phyloP scores from a whole-genome alignment of 768 basidiomycete species.

The Nidularia sp. region DNA sequence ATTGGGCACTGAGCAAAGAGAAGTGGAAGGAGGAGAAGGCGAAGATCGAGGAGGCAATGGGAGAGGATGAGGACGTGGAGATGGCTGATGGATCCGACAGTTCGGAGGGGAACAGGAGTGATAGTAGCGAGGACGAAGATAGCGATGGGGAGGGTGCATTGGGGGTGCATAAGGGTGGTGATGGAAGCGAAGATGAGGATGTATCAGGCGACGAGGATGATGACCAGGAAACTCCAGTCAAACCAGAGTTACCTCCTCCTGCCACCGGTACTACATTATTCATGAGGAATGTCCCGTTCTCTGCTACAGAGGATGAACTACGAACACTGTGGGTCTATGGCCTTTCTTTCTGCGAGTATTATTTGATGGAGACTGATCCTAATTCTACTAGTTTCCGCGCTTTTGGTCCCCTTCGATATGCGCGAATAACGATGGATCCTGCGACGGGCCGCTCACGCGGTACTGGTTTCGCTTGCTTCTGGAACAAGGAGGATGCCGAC shows the following conservation, averaged over 20 bases:
- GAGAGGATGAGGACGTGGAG: conserved; percentile 28
- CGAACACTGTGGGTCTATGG: conserved; percentile 61
- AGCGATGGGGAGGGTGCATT: conserved; percentile 29
- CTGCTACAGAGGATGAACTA: conserved; percentile 90
- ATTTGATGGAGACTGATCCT: neutral
- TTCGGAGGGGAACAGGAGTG: neutral
- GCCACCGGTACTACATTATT: conserved; percentile 91
- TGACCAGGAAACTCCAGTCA: conserved; percentile 35
- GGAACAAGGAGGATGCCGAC: conserved; percentile 89
- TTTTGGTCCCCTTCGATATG: conserved; percentile 92
- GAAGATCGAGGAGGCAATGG: conserved; percentile 38
- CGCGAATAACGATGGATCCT: conserved; percentile 82
- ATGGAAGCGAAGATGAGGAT: conserved; percentile 29
- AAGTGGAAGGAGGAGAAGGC: conserved; percentile 83
- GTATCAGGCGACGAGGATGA: conserved; percentile 26
- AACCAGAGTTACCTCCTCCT: conserved; percentile 74
- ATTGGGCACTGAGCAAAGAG: conserved; percentile 95
- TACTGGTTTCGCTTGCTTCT: conserved; percentile 96
- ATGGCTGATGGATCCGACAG: conserved; percentile 22
- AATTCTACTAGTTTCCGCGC: conserved; percentile 66
- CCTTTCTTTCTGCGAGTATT: neutral
- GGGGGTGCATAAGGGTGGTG: conserved; percentile 37
- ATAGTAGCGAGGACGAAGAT: conserved; percentile 14
- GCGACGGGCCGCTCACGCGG: conserved; percentile 85
- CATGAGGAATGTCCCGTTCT: conserved; percentile 89